Evolutionary conservation across 768 basidiomycete species (phyloP).

Genomic region (Leccinum subtestaceum): DNA sequence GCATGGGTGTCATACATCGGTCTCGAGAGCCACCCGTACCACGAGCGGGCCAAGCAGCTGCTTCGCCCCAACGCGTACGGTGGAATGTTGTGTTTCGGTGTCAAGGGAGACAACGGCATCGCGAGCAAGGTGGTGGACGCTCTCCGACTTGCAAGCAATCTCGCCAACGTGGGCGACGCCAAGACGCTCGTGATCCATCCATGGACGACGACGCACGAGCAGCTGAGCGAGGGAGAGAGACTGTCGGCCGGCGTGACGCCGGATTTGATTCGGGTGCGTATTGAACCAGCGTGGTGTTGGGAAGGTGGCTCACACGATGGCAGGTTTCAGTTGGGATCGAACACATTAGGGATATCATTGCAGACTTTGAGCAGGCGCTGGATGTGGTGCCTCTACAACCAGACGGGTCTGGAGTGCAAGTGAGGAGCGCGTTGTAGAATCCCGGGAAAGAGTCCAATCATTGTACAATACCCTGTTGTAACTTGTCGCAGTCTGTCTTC

Average conservation of each 20-base stretch:
- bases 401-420: not conserved
- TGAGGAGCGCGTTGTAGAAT: not conserved
- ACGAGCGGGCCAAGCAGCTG: constrained; percentile 54
- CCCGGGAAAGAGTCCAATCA: not conserved
- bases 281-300: not conserved
- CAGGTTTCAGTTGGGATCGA: constrained; percentile 47
- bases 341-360: constrained; percentile 45
- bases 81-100: constrained; percentile 79
- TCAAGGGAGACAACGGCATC: constrained; percentile 43
- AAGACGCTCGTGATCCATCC: no score
- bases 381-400: constrained; percentile 15
- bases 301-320: not conserved
- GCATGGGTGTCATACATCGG: constrained; percentile 81
- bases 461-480: not conserved
- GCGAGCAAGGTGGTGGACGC: no score
- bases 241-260: no score
- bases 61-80: constrained; percentile 55
- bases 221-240: no score
- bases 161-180: no score
- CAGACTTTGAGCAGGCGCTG: constrained; percentile 44
- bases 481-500: no score
- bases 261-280: constrained; percentile 30
- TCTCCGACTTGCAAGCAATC: no score
- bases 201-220: no score
- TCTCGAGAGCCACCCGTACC: constrained; percentile 56